Evolutionary conservation across 768 basidiomycete genomes (phyloP).

Genomic region (Cyclocybe aegerita): DNA sequence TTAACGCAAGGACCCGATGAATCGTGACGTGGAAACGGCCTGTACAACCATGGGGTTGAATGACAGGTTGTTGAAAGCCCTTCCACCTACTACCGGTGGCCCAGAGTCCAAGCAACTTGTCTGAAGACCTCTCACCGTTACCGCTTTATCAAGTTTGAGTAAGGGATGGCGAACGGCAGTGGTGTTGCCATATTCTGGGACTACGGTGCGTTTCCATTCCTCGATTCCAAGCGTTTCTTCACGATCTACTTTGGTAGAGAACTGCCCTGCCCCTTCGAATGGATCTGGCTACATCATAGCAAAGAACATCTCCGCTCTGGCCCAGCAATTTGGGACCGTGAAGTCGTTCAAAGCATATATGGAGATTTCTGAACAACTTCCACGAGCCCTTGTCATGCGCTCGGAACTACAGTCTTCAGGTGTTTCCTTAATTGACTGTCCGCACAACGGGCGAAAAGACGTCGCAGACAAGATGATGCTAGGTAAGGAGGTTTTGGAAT

Average conservation of each 20-base stretch:
- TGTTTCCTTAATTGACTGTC: slow-evolving; percentile 39
- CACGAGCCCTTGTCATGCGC: slow-evolving; percentile 12
- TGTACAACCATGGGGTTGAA: too few relatives aligned
- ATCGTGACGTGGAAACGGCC: too few relatives aligned
- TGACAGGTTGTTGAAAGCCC: too few relatives aligned
- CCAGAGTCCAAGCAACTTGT: not conserved
- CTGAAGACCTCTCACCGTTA: not conserved
- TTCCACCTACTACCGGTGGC: too few relatives aligned
- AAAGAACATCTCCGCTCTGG: slow-evolving; percentile 24
- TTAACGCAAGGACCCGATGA: too few relatives aligned
- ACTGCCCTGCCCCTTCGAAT: slow-evolving; percentile 27
- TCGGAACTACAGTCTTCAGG: slow-evolving; percentile 47
- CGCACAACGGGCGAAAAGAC: slow-evolving; percentile 33
- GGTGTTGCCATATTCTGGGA: slow-evolving; percentile 26
- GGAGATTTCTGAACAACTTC: slow-evolving; percentile 23
- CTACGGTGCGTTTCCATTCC: slow-evolving; percentile 19
- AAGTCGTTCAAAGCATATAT: slow-evolving; percentile 32
- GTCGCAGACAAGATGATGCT: slow-evolving; percentile 54
- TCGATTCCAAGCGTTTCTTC: not conserved
- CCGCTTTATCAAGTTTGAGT: not conserved
- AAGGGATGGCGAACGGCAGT: not conserved
- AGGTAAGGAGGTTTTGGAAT: slow-evolving; percentile 27
- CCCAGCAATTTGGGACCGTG: slow-evolving; percentile 26
- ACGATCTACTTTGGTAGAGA: slow-evolving; percentile 20
- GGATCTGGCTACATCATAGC: slow-evolving; percentile 26